Percentiles rank a stretch among this genome's conserved stretches.
Conservation (phyloP, 352 stramenopile genomes). For the Globisporangium spiculum region DNA sequence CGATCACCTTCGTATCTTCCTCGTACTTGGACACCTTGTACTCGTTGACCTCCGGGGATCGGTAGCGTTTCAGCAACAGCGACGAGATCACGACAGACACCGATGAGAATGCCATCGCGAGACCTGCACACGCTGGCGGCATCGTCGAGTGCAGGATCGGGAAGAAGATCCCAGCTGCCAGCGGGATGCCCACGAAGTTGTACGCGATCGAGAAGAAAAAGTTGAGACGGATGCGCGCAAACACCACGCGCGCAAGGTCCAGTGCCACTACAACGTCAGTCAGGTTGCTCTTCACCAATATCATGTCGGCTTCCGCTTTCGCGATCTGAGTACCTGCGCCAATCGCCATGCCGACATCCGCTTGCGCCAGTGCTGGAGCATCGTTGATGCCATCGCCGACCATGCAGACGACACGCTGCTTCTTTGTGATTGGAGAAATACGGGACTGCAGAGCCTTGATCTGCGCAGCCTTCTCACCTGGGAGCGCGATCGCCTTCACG, state of each 20-base stretch:
- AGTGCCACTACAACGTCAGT: conserved; percentile 82
- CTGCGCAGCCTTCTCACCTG: conserved; percentile 93
- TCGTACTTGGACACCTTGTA: conserved; percentile 50
- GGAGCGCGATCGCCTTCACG: conserved; percentile 87
- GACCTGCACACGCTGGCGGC: conserved; percentile 77
- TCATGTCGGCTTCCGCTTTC: conserved; percentile 86
- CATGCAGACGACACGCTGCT: conserved; percentile 88
- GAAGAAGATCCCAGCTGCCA: conserved; percentile 85
- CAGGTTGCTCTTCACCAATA: conserved; percentile 85
- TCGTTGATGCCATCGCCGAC: conserved; percentile 96
- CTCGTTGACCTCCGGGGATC: conserved; percentile 38
- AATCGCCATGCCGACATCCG: conserved; percentile 92
- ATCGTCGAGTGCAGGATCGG: conserved; percentile 81
- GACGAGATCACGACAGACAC: conserved; percentile 86
- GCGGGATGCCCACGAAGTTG: conserved; percentile 80
- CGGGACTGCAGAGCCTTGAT: conserved; percentile 83
- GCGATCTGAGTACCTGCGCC: conserved; percentile 90
- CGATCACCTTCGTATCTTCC: conserved; percentile 65
- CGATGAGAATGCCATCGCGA: conserved; percentile 88
- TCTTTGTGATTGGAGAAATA: conserved; percentile 66
- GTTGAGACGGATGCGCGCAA: conserved; percentile 82
- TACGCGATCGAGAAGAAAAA: conserved; percentile 89
- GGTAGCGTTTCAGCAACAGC: conserved; percentile 81
- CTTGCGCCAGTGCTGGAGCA: conserved; percentile 88
- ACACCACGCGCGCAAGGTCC: conserved; percentile 78